Evolutionary conservation across 305 asterid genomes (phyloP), one percentile per base, ranked within the genome.

Genomic region (Solanum hybrid): DNA sequence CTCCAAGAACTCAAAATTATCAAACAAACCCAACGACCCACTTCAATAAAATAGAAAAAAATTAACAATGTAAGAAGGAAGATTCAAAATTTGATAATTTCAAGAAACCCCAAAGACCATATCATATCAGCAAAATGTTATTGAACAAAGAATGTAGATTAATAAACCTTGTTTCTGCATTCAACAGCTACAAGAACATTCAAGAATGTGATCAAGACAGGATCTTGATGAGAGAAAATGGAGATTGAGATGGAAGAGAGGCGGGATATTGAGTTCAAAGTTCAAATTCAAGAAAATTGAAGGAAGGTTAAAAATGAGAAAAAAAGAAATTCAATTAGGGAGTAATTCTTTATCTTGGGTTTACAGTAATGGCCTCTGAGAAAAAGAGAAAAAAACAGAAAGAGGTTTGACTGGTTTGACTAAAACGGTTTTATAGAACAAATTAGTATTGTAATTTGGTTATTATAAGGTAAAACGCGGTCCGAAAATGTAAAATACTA

Each of bases 261-360:
- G 88, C 88, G 88, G 88, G 88, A 60, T 85, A 11, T 56, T 85
- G 88, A 85, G 45, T 85, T 85, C 40, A 32, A 85, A 85, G n/a
- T 85, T 85, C 45, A 85, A 85, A 85, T 13, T 56, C 45, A 32
- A 32, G 76, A 32, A 56, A 56, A 85, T 22, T 31, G 88, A 85
- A 56, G 8, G 19, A 51, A 40, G 66, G 37, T 38, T 17, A 29
- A 37, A 79, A 38, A 35, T 38, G 27, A 38, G 6, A 13, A 11
- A 17, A 84, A 51, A 31, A 31, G 17, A 81, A 7, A 81, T 42
- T 6, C 35, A 60, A 60, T 19, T 60, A 82, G n/a, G 13, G 10
- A 22, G 64, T 80, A 81, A 29, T 51, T 84, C 31, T 51, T 51
- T 85, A 5, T 85, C 32, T 31, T 85, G 75, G 40, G 27, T 85